Percentiles rank a stretch among this genome's conserved stretches.
Evolutionary conservation across 352 stramenopile species (phyloP).

Genomic region (Phytopythium boreale): DNA sequence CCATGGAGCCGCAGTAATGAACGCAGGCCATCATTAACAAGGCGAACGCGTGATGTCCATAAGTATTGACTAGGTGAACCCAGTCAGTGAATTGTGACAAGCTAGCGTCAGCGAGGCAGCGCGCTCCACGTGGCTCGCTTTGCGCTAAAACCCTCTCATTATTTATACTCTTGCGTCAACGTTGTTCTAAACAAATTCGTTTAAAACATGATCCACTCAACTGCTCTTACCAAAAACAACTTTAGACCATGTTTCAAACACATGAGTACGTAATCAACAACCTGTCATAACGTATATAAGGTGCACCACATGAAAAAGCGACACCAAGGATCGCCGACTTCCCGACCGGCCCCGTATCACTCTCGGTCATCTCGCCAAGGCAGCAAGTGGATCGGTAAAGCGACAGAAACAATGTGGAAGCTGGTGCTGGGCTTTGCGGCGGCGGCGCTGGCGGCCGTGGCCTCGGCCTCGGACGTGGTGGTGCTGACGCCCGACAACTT

Average conservation of each 20-base stretch:
- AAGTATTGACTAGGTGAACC: too few relatives aligned
- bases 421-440: slow-evolving; percentile 39
- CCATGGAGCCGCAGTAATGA: too few relatives aligned
- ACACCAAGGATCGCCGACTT: not conserved
- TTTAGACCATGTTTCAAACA: slow-evolving; percentile 1
- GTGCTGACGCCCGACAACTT: slow-evolving; percentile 85
- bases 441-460: slow-evolving; percentile 45
- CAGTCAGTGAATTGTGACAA: not conserved
- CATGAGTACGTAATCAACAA: not conserved
- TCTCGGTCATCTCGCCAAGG: not conserved
- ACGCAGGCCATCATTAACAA: not conserved
- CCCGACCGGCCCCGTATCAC: not conserved
- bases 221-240: too few relatives aligned
- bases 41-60: too few relatives aligned
- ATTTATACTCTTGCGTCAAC: not conserved
- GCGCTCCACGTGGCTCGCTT: not conserved
- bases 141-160: not conserved
- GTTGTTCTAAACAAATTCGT: not conserved
- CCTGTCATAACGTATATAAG: not conserved
- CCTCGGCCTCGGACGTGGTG: slow-evolving; percentile 64
- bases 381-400: not conserved
- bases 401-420: slow-evolving; percentile 52
- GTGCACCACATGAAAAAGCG: not conserved
- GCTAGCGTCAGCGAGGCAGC: not conserved
- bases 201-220: not conserved